Percentiles rank a stretch among this genome's conserved stretches.
phyloP scores from a whole-genome alignment of 176 grass and related monocot species.

The Calamus simplicifolius region DNA sequence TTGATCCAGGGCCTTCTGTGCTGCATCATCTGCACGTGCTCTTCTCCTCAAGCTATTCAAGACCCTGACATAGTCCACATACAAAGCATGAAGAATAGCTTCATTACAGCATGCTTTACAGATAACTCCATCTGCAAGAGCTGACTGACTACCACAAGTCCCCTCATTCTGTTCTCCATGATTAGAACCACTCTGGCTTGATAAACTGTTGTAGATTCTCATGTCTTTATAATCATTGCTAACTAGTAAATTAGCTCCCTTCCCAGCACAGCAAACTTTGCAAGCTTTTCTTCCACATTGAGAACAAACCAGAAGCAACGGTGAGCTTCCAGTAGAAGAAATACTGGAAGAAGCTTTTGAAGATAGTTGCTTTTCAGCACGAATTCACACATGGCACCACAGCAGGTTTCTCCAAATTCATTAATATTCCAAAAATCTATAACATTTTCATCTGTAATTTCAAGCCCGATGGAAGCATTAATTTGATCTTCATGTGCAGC shows the following conservation, averaged over 20 bases:
- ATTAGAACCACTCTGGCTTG: conserved; percentile 27
- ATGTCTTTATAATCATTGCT: conserved; percentile 62
- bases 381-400: conserved; percentile 63
- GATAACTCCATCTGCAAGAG: conserved; percentile 56
- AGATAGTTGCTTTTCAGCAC: conserved; percentile 27
- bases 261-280: conserved; percentile 90
- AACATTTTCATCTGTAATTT: conserved; percentile 26
- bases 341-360: conserved; percentile 29
- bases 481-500: conserved; percentile 65
- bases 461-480: conserved; percentile 79
- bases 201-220: conserved; percentile 60
- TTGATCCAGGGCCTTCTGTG: conserved; percentile 53
- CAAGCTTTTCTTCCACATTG: conserved; percentile 72
- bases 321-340: conserved; percentile 21
- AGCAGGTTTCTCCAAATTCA: conserved; percentile 66
- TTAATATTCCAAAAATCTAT: conserved; percentile 96
- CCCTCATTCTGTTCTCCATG: conserved; percentile 38
- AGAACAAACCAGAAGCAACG: conserved; percentile 52
- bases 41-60: conserved; percentile 62
- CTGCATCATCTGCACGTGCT: conserved; percentile 45
- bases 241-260: conserved; percentile 81
- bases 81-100: conserved; percentile 60
- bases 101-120: conserved; percentile 86
- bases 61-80: conserved; percentile 93
- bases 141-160: conserved; percentile 40